These are phyloP conservation scores for Groenewaldozyma auringiensis DNA, from an alignment of 1,139 yeast species.

Conservation along the genomic window DNA sequence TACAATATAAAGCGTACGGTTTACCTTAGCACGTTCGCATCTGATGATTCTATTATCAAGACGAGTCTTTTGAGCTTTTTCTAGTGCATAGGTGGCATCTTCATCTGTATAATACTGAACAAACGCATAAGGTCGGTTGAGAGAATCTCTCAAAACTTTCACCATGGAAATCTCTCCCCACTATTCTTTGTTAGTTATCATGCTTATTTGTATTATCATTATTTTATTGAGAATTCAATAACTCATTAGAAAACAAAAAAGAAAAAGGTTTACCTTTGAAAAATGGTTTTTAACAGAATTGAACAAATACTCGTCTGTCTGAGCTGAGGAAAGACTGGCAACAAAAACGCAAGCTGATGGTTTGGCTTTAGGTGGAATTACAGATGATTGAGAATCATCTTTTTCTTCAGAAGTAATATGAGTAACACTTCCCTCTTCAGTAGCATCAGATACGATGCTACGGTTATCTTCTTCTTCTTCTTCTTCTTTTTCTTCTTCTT, in stretches of 20 bases:
- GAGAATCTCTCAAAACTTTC: conserved; percentile 78
- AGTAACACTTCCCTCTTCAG: neutral
- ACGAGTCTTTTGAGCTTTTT: conserved; percentile 57
- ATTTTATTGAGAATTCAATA: conserved; percentile 16
- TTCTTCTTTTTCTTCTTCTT: too few relatives aligned
- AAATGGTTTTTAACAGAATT: conserved; percentile 61
- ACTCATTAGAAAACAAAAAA: neutral
- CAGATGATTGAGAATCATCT: neutral
- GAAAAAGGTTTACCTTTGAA: conserved; percentile 29
- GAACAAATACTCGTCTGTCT: conserved; percentile 63
- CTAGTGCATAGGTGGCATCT: conserved; percentile 64
- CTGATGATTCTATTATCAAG: conserved; percentile 71
- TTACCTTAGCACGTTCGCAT: conserved; percentile 87
- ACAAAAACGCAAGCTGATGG: conserved; percentile 89
- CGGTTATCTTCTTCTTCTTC: too few relatives aligned
- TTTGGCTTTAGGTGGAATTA: conserved; percentile 1
- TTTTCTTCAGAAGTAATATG: neutral
- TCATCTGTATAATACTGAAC: conserved; percentile 72
- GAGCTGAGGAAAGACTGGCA: conserved; percentile 57
- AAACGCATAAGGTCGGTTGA: conserved; percentile 87
- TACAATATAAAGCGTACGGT: conserved; percentile 59
- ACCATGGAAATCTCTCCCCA: conserved; percentile 69
- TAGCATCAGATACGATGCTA: neutral
- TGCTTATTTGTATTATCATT: conserved; percentile 17
- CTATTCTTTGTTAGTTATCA: conserved; percentile 23